Evolutionary conservation across 1,139 yeast species (phyloP), one percentile per base, ranked within the genome.

Genomic region (Diutina mesorugosa): DNA sequence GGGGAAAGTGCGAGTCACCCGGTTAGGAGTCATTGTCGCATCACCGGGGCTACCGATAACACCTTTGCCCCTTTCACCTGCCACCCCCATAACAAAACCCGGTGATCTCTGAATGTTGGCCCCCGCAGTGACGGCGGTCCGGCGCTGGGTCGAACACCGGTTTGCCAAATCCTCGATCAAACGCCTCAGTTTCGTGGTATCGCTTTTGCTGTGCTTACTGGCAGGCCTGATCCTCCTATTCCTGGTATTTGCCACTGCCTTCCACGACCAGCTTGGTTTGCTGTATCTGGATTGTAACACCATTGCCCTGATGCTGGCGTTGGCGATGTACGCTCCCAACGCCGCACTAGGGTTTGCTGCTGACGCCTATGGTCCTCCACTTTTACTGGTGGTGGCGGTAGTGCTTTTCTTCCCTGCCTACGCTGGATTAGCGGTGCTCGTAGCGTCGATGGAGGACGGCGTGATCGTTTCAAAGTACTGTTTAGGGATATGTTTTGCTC

Each of bases 311-410:
- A 74, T 82, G 28, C 84, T 88, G 50, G 87, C 88, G 38, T 70
- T 87, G 56, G 97, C 97, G 2, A 84, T 89, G 83, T 93, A 93
- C 67, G 69, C 90, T 57, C 85, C 95, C 18, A 81, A 91, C 6
- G 97, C 98, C 0, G 66, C 85, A 0, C 71, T 91, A 54, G 99
- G 99, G 0, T 83, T 87, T 62, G 69, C 88, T 55, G 91, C 95
- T 0, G 98, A 93, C 67, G 72, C 83, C 30, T 87, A 86, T 65
- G 97, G 97, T 0, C 95, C 96, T 1, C 86, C 88, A 14, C 66
- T 87, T 30, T 69, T 91, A 54, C 84, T 93, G 4, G 63, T 85
- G 28, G 66, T 87, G 38, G 81, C 95, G 21, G 72, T 86, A 50
- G 60, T 81, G 59, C 72, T 87, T 53, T 87, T 87, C 62, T 76